phyloP scores from a whole-genome alignment of 2,329 filamentous ascomycete genomes.

The Passalora sequoiae region DNA sequence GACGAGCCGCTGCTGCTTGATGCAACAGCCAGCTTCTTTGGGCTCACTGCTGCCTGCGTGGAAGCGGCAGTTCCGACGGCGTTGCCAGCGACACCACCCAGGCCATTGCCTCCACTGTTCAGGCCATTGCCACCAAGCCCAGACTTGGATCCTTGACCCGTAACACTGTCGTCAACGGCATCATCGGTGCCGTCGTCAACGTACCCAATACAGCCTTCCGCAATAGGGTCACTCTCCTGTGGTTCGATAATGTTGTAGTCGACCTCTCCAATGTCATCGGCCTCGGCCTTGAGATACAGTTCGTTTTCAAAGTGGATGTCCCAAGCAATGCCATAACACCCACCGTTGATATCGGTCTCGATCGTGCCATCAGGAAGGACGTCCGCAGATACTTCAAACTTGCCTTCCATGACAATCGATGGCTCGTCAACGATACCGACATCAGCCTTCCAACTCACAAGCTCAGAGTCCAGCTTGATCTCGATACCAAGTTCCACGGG shows the following conservation, averaged over 20 bases:
- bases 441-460: too few species aligned
- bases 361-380: constrained; percentile 2
- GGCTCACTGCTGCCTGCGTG: too few species aligned
- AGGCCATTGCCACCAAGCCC: too few species aligned
- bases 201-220: constrained; percentile 12
- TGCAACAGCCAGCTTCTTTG: too few species aligned
- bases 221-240: constrained; percentile 6
- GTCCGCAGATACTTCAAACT: constrained; percentile 9
- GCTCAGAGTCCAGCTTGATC: too few species aligned
- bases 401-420: constrained; percentile 7
- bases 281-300: constrained; percentile 2
- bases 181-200: constrained; percentile 6
- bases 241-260: constrained; percentile 1
- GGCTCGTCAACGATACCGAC: constrained; percentile 6
- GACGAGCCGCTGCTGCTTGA: too few species aligned
- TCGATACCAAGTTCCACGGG: too few species aligned
- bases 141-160: too few species aligned
- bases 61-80: too few species aligned
- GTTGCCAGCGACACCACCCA: too few species aligned
- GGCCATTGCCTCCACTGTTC: too few species aligned
- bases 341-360: constrained; percentile 8
- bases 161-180: too few species aligned
- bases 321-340: constrained; percentile 13
- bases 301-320: constrained; percentile 10
- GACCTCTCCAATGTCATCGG: neutral